Conservation (phyloP, 371 early-diverging fungal genomes). For the Saksenaea vasiformis region DNA sequence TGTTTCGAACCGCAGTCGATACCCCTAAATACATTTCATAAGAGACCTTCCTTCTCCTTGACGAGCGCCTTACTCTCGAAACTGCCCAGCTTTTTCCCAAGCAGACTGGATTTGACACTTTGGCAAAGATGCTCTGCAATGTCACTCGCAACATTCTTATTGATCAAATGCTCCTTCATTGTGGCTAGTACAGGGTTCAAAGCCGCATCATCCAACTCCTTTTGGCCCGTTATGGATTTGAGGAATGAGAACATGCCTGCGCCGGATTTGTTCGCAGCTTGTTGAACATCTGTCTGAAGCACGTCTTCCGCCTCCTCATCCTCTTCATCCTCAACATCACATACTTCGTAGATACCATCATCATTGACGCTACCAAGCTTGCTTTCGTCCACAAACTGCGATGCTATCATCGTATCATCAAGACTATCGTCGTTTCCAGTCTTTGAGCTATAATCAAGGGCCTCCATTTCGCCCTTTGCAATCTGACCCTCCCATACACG, state of each 20-base stretch:
- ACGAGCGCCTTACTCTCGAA: constrained; percentile 62
- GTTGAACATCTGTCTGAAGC: constrained; percentile 31
- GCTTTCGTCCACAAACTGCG: constrained; percentile 61
- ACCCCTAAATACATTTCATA: constrained; percentile 41
- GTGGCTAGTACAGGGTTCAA: constrained; percentile 72
- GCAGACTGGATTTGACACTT: constrained; percentile 73
- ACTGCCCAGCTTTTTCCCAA: constrained; percentile 79
- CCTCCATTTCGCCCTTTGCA: constrained; percentile 65
- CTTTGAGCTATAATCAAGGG: constrained; percentile 67
- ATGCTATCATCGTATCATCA: constrained; percentile 31
- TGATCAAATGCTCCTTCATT: constrained; percentile 90
- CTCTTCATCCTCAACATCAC: constrained; percentile 66
- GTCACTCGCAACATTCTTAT: constrained; percentile 94
- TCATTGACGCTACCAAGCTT: constrained; percentile 58
- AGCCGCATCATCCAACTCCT: constrained; percentile 64
- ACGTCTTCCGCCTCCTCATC: constrained; percentile 56
- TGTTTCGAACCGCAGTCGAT: constrained; percentile 70
- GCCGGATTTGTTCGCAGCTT: constrained; percentile 18
- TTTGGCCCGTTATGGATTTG: constrained; percentile 66
- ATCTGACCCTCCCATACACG: constrained; percentile 70
- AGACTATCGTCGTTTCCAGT: constrained; percentile 18
- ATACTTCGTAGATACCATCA: constrained; percentile 84
- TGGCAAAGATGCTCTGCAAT: constrained; percentile 86
- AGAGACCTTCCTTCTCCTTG: background rate
- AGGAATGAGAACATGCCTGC: constrained; percentile 67